Evolutionary conservation across 345 rosid species (phyloP).

Genomic region (Kernera saxatilis): DNA sequence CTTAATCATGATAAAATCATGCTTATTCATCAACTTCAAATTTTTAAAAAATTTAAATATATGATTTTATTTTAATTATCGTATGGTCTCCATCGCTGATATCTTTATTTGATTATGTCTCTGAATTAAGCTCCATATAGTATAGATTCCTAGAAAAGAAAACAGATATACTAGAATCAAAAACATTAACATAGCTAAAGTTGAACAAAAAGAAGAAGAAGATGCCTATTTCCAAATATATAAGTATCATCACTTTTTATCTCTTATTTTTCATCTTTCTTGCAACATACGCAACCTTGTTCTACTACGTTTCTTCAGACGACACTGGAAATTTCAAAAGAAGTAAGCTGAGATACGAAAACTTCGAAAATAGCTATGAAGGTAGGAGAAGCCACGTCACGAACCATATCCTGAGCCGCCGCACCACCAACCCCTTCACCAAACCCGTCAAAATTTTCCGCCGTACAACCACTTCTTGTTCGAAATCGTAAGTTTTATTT

Average conservation of each 20-base stretch:
- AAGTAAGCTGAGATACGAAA: background rate
- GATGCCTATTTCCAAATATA: too few relatives aligned
- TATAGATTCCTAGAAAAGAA: background rate
- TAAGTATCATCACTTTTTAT: too few relatives aligned
- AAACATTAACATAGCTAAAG: too few relatives aligned
- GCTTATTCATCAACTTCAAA: background rate
- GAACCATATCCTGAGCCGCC: constrained; percentile 14
- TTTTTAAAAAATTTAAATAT: too few relatives aligned
- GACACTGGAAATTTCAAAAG: background rate
- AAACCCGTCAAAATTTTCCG: constrained; percentile 10
- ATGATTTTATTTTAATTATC: background rate
- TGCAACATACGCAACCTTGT: constrained; percentile 15
- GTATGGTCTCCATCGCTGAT: background rate
- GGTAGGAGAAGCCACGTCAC: background rate
- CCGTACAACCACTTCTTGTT: background rate
- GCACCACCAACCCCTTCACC: background rate
- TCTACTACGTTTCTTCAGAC: background rate
- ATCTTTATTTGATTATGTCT: background rate
- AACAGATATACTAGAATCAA: background rate
- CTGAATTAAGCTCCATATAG: background rate
- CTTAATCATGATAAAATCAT: background rate
- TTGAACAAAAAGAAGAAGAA: too few relatives aligned
- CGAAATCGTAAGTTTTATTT: background rate
- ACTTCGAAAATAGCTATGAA: background rate
- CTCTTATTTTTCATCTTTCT: too few relatives aligned